Evolutionary conservation across 2,329 filamentous ascomycete species (phyloP), one percentile per base, ranked within the genome.

Genomic region (Phoma sp.): DNA sequence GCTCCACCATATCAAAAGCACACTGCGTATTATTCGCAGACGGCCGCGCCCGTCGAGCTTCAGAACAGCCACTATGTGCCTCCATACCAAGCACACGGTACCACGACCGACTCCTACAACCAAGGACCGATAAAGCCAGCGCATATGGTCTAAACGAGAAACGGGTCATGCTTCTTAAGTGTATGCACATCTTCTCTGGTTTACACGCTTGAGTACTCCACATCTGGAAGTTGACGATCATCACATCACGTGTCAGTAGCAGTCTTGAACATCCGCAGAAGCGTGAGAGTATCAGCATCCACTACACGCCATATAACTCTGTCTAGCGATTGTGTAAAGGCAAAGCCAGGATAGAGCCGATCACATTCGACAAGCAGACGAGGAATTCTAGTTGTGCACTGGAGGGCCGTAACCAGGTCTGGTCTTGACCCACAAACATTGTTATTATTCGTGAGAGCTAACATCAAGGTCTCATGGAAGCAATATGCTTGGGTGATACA

Each of bases 71-170:
- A 61, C n/a, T 60, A 64, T 17, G 47, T 62, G n/a, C 59, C 63
- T 2, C 60, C 63, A 37, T 65, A 67, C 37, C 62, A 67, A 24
- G 24, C 57, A 9, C 57, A 64, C 17, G 61, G 55, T 33, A 55
- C 47, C 29, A 44, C 64, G 39, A 44, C 39, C 2, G 65, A 67
- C n/a, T 68, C 66, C 45, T 68, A 70, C 33, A 48, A 43, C 3
- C 57, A 65, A 33, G 62, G 66, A 41, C 65, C 68, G 10, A 51
- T 55, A 6, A 73, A 72, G 55, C 65, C 69, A 21, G 68, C 65
- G 5, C 62, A 68, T 21, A 68, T 71, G 31, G 69, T 67, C 2
- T 73, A 57, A 57, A 33, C 12, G 21, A 2, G 13, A 31, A 2
- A 22, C 2, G 21, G 29, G 24, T 13, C 12, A 6, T 41, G n/a